Evolutionary conservation across 108 stramenopile species (phyloP), one percentile per base, ranked within the genome.

Genomic region (Pseudonitzschia delicatissima): DNA sequence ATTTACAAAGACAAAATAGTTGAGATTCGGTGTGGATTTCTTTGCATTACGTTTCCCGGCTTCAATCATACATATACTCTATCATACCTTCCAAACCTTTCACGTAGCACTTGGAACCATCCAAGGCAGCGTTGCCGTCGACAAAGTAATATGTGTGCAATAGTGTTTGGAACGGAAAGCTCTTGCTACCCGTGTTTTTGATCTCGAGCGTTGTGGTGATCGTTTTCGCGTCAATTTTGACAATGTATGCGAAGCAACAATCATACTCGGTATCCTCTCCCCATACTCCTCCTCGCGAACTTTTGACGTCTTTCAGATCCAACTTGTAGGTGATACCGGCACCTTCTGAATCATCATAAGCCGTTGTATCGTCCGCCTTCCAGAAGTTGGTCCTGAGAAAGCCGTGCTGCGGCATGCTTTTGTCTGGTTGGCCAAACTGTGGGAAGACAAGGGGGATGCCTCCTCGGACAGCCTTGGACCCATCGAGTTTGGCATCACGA

Each of bases 391-490:
- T 70, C 6, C 92, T 79, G 40, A 87, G 64, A 61, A 90, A 93
- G 13, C 92, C 92, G 74, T 93, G 92, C 45, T 93, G 92, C 0
- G 92, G 92, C 78, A 87, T 85, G 25, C 69, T 68, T 21, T 76
- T 71, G 59, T 86, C 82, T 1, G 86, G 82, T 49, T 84, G 88
- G 21, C 92, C 92, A 77, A 93, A 93, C 55, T 86, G 82, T 17
- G 92, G 92, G 63, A 90, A 93, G 40, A 87, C 87, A 8, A 93
- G 60, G 5, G 91, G 92, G 20, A 90, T 87, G 0, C 88, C 92
- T 28, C 92, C 92, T 8, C 92, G 77, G 57, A 90, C 86, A 23
- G 92, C 85, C 51, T 88, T 88, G 29, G 69, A 76, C 18, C 92
- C 92, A 62, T 93, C 87, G 65, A 86, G 37, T 23, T 77, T 83